Evolutionary conservation across 2,329 filamentous ascomycete genomes (phyloP), one percentile per base, ranked within the genome.

Genomic region (Seiridium unicorne): DNA sequence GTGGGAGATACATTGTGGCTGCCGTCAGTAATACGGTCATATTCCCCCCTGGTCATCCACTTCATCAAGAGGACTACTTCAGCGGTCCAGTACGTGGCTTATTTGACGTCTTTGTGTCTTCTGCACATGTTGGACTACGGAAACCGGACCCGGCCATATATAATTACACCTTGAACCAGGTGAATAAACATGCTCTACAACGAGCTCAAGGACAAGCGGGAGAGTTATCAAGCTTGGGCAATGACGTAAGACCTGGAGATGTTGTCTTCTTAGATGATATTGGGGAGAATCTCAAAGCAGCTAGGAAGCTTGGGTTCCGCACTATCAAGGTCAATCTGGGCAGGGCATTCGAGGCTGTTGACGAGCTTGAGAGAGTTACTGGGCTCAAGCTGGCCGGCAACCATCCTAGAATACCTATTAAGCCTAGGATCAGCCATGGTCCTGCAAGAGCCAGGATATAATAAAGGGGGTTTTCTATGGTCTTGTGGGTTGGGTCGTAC

Each of bases 261-360:
- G 80, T 97, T 49, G 76, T 96, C 4, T 99, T 99, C 72, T 76
- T 97, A 55, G 95, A 97, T 72, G 93, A 97, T 68, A 97, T 99
- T 72, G 95, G 95, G 1, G 88, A 93, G 75, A 99, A 99, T 72
- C 74, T 98, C 60, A 95, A 93, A 79, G 89, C 84, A 49, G 95
- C 88, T 1, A 90, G 82, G 74, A 82, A 82, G 54, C 78, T 87
- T 31, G 94, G 94, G 0, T 89, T 98, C 73, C 77, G 82, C 59
- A 98, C 94, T 0, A 84, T 98, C 65, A 97, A 94, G 76, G 95
- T 98, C 1, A 79, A 84, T 7, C 76, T 98, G 35, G 93, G 93
- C 1, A 86, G 83, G 72, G 86, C 90, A 1, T 90, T 85, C 71
- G 88, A 93, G 72, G 93, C 94, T 0, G 93, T 98, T 0, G 88